A percentile compares a stretch with the other conserved stretches of the same genome.
Conservation (phyloP, 371 early-diverging fungal species). For the Massospora cicadina region DNA sequence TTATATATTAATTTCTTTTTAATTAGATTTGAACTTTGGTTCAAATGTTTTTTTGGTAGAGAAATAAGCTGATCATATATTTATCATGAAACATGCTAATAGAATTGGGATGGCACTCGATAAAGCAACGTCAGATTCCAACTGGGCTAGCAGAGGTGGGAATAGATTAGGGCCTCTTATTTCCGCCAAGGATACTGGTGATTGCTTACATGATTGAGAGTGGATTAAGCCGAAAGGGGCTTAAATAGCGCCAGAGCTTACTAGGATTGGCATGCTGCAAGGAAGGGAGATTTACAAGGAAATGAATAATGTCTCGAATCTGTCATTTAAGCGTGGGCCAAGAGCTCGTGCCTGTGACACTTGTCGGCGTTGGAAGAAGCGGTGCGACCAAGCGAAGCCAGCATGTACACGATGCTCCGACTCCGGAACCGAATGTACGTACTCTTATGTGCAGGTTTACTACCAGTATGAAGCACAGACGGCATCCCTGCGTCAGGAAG, state of each 20-base stretch:
- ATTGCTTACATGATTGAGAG: background rate
- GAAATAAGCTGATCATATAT: too few relatives aligned
- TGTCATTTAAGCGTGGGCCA: background rate
- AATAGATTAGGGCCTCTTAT: background rate
- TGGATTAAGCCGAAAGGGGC: background rate
- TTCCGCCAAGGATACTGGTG: background rate
- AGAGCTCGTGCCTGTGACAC: background rate
- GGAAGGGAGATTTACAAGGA: background rate
- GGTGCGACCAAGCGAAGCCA: background rate
- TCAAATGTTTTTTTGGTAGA: too few relatives aligned
- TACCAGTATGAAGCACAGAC: background rate
- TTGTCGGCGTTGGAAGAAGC: background rate
- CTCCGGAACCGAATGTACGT: background rate
- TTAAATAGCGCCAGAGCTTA: background rate
- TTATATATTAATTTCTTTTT: too few relatives aligned
- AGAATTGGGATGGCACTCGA: background rate
- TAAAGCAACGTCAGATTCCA: background rate
- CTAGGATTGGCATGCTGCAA: background rate
- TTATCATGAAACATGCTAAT: too few relatives aligned
- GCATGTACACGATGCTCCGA: background rate
- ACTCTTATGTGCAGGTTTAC: background rate
- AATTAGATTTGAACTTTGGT: too few relatives aligned
- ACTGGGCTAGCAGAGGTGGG: background rate
- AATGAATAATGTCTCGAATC: background rate
- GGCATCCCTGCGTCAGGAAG: background rate